These are phyloP conservation scores for Hawksworthiomyces lignivorus DNA, from an alignment of 2,329 filamentous ascomycete genomes.

Conservation along the genomic window DNA sequence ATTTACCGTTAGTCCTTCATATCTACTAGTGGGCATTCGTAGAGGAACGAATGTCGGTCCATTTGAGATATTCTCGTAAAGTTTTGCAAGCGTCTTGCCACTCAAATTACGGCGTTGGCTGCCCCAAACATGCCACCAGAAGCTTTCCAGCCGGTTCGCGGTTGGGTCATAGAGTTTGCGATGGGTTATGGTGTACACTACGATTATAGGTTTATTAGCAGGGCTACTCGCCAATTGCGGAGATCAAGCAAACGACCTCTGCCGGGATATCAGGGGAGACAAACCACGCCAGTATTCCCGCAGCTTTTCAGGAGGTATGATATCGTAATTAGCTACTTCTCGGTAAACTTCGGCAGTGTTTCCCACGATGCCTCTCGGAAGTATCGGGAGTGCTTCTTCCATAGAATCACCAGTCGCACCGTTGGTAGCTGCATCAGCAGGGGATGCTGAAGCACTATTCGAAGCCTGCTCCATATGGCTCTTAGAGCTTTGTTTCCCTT, in stretches of 20 bases:
- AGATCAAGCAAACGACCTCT: neutral
- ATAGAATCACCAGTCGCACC: neutral
- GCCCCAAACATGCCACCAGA: conserved; percentile 60
- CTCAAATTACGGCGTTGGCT: conserved; percentile 47
- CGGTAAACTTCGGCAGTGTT: conserved; percentile 46
- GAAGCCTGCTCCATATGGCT: too few relatives aligned
- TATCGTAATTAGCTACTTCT: conserved; percentile 44
- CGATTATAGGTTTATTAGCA: neutral
- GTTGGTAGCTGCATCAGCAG: neutral
- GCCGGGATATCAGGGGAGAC: neutral
- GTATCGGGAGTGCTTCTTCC: conserved; percentile 29
- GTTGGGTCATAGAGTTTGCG: conserved; percentile 54
- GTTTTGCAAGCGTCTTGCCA: conserved; percentile 43
- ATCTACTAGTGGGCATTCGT: conserved; percentile 42
- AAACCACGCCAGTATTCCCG: conserved; percentile 50
- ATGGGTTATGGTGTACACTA: conserved; percentile 55
- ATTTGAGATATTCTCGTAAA: conserved; percentile 51
- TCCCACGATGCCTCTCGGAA: conserved; percentile 51
- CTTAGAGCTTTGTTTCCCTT: too few relatives aligned
- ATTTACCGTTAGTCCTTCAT: conserved; percentile 43
- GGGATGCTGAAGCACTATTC: too few relatives aligned
- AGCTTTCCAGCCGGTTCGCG: conserved; percentile 54
- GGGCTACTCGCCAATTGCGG: neutral
- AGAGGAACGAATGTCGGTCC: conserved; percentile 51
- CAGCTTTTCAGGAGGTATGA: conserved; percentile 45